These are phyloP conservation scores for Lecanicillium sp. DNA, from an alignment of 2,329 filamentous ascomycete genomes.

Conservation along the genomic window DNA sequence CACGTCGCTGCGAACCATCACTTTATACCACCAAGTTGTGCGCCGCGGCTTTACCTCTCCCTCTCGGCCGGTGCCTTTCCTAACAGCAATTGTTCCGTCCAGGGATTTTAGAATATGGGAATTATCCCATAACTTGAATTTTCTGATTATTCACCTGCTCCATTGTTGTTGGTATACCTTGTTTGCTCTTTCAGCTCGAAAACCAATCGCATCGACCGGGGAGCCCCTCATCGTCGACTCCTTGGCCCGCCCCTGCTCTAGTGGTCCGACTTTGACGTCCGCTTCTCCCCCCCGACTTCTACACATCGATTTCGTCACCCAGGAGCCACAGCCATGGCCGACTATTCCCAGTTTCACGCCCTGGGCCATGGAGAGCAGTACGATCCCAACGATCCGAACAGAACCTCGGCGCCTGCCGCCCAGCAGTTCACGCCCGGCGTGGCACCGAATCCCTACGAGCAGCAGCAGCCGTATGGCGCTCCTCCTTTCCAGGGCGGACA, in stretches of 20 bases:
- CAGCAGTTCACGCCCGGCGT: constrained; percentile 52
- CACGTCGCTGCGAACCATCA: constrained; percentile 8
- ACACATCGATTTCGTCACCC: neutral
- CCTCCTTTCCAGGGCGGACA: constrained; percentile 36
- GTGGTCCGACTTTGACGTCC: neutral
- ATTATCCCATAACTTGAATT: neutral
- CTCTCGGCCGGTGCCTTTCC: neutral
- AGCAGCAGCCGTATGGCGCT: constrained; percentile 34
- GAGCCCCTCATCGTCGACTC: constrained; percentile 6
- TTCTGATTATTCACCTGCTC: too few species aligned
- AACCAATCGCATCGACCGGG: neutral
- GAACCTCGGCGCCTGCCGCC: constrained; percentile 43
- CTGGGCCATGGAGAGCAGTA: constrained; percentile 49
- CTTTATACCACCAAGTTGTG: constrained; percentile 4
- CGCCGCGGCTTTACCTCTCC: neutral
- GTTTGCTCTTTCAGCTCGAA: neutral
- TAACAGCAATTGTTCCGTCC: neutral
- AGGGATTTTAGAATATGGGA: neutral
- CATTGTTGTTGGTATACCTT: neutral
- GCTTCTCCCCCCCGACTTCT: neutral
- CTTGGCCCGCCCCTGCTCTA: neutral
- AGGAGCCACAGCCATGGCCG: constrained; percentile 39
- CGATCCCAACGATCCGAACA: constrained; percentile 50
- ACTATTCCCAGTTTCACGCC: constrained; percentile 50
- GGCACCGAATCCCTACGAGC: constrained; percentile 49